phyloP scores from a whole-genome alignment of 345 rosid species.

The Eucalyptus pauciflora region DNA sequence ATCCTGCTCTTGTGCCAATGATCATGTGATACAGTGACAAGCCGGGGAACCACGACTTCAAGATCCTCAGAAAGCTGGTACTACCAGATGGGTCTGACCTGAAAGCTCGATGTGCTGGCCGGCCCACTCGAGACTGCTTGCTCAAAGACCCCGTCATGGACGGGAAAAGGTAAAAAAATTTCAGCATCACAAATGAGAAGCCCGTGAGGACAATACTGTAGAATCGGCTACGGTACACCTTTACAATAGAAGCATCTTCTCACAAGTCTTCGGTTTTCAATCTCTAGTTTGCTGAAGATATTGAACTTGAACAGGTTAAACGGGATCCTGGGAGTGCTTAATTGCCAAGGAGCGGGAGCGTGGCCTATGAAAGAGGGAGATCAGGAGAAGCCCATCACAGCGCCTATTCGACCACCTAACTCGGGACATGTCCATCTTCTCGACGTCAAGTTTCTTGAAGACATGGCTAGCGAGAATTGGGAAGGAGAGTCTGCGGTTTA shows the following conservation, averaged over 20 bases:
- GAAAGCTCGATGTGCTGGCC: too few species aligned
- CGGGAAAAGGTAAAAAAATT: too few species aligned
- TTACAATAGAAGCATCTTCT: neutral
- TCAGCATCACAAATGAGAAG: neutral
- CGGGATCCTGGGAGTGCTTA: constrained; percentile 1
- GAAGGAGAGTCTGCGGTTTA: constrained; percentile 35
- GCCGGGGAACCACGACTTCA: too few species aligned
- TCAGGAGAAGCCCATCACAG: neutral
- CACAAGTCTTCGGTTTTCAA: neutral
- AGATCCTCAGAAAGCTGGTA: too few species aligned
- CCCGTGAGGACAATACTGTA: constrained; percentile 1
- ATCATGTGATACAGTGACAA: too few species aligned
- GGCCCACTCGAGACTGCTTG: too few species aligned
- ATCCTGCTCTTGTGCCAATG: too few species aligned
- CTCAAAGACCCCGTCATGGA: too few species aligned
- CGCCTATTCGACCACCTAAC: neutral
- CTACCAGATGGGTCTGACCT: too few species aligned
- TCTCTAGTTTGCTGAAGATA: constrained; percentile 37
- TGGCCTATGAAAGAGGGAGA: neutral
- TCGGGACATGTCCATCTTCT: neutral
- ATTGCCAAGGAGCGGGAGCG: constrained; percentile 2
- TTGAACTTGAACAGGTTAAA: constrained; percentile 15
- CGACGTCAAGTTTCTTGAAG: neutral
- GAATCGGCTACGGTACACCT: neutral
- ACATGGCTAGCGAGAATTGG: constrained; percentile 12